Base-by-base conservation (phyloP, 768 basidiomycete genomes). In the Leucogyrophana mollusca region DNA sequence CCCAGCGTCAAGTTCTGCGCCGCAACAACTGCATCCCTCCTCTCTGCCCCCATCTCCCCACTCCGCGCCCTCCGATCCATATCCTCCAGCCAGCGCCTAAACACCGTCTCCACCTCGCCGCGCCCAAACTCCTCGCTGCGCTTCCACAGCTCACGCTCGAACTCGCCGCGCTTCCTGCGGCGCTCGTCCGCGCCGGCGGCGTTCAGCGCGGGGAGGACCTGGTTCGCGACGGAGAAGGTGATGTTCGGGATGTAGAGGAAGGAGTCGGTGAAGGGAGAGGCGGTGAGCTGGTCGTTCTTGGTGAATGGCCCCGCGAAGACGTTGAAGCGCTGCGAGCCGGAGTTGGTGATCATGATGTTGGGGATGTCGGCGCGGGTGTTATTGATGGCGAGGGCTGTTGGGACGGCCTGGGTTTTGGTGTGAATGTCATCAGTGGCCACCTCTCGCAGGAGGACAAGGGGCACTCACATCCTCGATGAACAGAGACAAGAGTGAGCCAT, bases 221-320 rank as follows among this genome's bases (percentile, higher is more conserved):
- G 60, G 11, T 67, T 74, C 4, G 83, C 87, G 24, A 78, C 60
- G 20, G 66, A 59, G 13, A 78, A 62, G 0, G 75, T 61, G 27
- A 90, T 69, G 35, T 76, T 66, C 4, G 82, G 65, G 46, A 90
- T 74, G 63, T 73, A 90, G 17, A 77, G 50, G 71, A 89, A 87
- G 8, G 69, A 49, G 56, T 90, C 80, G 0, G 68, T 62, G 58
- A 87, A 93, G 0, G 90, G 87, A 5, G 79, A 82, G 2, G 79
- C 78, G 1, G 87, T 87, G 36, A 91, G 74, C 54, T 90, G 83
- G 61, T 93, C 89, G 60, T 91, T 87, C 61, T 81, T 81, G 23
- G 84, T 85, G 67, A 93, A 92, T 2, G 79, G 56, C 2, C 90
- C 90, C 2, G 73, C 54, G 57, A 80, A 82, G 41, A 90, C 62